Conservation (phyloP, 2,329 filamentous ascomycete genomes). For the Colletotrichum spinosum region DNA sequence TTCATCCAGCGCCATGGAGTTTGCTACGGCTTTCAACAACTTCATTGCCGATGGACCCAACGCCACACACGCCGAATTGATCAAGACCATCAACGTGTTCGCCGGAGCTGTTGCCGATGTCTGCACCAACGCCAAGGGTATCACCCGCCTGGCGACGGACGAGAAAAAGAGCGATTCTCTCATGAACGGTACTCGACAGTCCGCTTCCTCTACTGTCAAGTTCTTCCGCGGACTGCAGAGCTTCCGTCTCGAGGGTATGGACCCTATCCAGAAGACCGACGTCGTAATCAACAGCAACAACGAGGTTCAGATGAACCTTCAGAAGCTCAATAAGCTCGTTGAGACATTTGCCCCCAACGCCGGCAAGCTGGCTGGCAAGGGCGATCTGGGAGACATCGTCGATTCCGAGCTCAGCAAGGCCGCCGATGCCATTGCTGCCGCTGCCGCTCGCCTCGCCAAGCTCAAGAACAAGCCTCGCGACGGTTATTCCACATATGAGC, state of each 20-base stretch:
- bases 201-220: conserved; percentile 87
- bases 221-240: conserved; percentile 97
- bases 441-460: conserved; percentile 88
- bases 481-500: conserved; percentile 93
- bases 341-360: conserved; percentile 92
- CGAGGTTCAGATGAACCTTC: conserved; percentile 93
- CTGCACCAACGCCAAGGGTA: conserved; percentile 94
- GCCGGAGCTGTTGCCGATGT: conserved; percentile 92
- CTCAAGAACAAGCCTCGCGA: conserved; percentile 97
- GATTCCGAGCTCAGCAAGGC: conserved; percentile 93
- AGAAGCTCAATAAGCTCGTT: conserved; percentile 92
- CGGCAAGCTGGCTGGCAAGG: conserved; percentile 81
- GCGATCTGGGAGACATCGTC: conserved; percentile 92
- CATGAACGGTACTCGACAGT: conserved; percentile 83
- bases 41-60: conserved; percentile 97
- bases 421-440: conserved; percentile 93
- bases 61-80: conserved; percentile 88
- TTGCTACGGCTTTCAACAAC: conserved; percentile 97
- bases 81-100: conserved; percentile 92
- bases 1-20: conserved; percentile 93
- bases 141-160: conserved; percentile 91
- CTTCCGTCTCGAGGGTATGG: conserved; percentile 91
- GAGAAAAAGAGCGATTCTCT: conserved; percentile 94
- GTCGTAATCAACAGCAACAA: conserved; percentile 98
- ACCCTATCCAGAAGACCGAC: conserved; percentile 92